A percentile compares a stretch with the other conserved stretches of the same genome.
These are phyloP conservation scores for Cercospora zeina DNA, from an alignment of 2,329 filamentous ascomycete genomes.

Conservation along the genomic window DNA sequence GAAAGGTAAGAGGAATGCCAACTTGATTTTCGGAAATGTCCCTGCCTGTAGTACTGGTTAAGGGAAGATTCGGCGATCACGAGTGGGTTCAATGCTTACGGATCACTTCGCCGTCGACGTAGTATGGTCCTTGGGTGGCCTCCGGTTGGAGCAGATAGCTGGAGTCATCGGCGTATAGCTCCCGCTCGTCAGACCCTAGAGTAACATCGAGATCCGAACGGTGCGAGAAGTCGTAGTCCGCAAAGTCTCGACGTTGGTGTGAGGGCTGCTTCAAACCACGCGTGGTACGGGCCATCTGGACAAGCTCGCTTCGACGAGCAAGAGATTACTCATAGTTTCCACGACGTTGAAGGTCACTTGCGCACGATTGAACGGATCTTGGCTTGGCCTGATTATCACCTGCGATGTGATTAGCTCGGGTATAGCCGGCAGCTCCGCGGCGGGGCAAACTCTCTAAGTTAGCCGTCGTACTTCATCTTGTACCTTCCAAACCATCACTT, in stretches of 20 bases:
- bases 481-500: too few relatives aligned
- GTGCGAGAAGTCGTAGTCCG: constrained; percentile 30
- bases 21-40: constrained; percentile 47
- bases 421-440: too few relatives aligned
- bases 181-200: constrained; percentile 29
- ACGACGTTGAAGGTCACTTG: constrained; percentile 25
- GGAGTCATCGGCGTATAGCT: constrained; percentile 32
- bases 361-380: constrained; percentile 30
- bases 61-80: too few relatives aligned
- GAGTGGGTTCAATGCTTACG: constrained; percentile 30
- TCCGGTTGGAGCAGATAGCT: constrained; percentile 36
- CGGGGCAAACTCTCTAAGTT: too few relatives aligned
- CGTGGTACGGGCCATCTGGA: constrained; percentile 25
- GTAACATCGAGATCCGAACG: constrained; percentile 24
- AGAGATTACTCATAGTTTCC: constrained; percentile 27
- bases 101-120: constrained; percentile 37
- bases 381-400: constrained; percentile 11
- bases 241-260: constrained; percentile 30
- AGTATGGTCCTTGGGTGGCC: constrained; percentile 32
- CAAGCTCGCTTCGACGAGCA: constrained; percentile 29
- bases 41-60: constrained; percentile 15
- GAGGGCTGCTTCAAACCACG: constrained; percentile 22
- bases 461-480: too few relatives aligned
- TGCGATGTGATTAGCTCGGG: too few relatives aligned
- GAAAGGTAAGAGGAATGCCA: constrained; percentile 48